Evolutionary conservation across 192 early-diverging fungal genomes (phyloP), one percentile per base, ranked within the genome.

Genomic region (Lunasporangiospora selenospora): DNA sequence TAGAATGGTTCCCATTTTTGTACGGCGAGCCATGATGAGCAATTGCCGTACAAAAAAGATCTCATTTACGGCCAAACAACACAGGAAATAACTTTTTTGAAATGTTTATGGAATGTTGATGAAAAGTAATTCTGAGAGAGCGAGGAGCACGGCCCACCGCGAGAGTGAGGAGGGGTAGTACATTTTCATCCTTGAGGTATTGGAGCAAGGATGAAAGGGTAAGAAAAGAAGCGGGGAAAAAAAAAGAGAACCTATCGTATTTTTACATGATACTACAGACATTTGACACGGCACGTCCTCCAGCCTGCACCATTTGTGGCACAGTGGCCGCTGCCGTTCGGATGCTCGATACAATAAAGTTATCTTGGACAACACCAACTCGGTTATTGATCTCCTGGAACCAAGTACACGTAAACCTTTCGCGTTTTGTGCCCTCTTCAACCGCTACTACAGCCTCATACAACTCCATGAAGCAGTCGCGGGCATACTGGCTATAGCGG

Each of bases 341-440:
- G 18, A 83, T 75, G 57, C 79, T 81, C 6, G 58, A 39, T 12
- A 65, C 66, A 51, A 83, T 83, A 50, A 75, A 83, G 36, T 58
- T 75, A 36, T 78, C 78, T 58, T 81, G 73, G 19, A 81, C 77
- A 32, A 79, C 62, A 21, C 51, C 75, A 1, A 63, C 57, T 18
- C 67, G 62, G 45, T 65, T 56, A 47, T 77, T 59, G 42, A 84
- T 79, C 30, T 80, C 77, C 42, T 65, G 75, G 45, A 84, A 77
- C 71, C 77, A 81, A 3, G 53, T 70, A 42, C 80, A 84, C 2
- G 70, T 79, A 31, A 84, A 84, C 42, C 75, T 73, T 53, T 76
- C 71, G 31, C 64, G 63, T 19, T 62, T 54, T 13, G 71, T 53
- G 12, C 73, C 75, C 6, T 43, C 58, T 47, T 84, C 80, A 1